phyloP scores from a whole-genome alignment of 2,329 filamentous ascomycete genomes.

The Aspergillus caelatus region DNA sequence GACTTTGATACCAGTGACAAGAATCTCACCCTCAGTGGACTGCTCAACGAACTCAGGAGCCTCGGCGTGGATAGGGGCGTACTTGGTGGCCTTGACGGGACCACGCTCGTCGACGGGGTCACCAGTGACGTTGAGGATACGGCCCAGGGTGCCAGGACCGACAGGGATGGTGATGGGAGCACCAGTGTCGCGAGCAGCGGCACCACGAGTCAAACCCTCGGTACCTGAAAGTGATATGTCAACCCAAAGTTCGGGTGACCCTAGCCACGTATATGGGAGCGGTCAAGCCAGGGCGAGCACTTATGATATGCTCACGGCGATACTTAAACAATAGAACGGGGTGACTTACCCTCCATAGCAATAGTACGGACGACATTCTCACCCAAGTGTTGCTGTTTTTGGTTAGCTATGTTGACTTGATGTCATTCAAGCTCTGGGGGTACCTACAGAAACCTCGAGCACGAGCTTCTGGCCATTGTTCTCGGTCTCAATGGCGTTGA shows the following conservation, averaged over 20 bases:
- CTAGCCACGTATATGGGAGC: not conserved
- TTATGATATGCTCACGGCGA: not conserved
- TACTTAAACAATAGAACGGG: conserved; percentile 1
- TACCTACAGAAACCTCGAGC: conserved; percentile 90
- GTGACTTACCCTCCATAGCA: conserved; percentile 95
- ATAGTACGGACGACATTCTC: conserved; percentile 99
- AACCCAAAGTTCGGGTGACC: not conserved
- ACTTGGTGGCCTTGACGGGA: conserved; percentile 91
- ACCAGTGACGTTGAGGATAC: conserved; percentile 99
- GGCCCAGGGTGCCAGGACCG: conserved; percentile 88
- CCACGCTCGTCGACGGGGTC: conserved; percentile 99
- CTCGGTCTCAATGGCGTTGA: conserved; percentile 90
- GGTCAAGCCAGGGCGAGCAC: conserved; percentile 2
- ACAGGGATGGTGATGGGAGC: conserved; percentile 95
- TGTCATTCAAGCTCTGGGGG: conserved; percentile 21
- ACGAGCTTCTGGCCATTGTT: conserved; percentile 95
- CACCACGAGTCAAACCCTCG: conserved; percentile 97
- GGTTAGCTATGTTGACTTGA: conserved; percentile 26
- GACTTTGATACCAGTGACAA: conserved; percentile 99
- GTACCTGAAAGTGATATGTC: conserved; percentile 66
- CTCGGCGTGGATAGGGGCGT: conserved; percentile 89
- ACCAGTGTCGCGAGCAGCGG: conserved; percentile 83
- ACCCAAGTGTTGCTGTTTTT: conserved; percentile 90
- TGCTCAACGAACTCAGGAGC: conserved; percentile 91
- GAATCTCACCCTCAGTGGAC: conserved; percentile 93